Evolutionary conservation across 73 alveolate species (phyloP).

Genomic region (Paramecium primaurelia): DNA sequence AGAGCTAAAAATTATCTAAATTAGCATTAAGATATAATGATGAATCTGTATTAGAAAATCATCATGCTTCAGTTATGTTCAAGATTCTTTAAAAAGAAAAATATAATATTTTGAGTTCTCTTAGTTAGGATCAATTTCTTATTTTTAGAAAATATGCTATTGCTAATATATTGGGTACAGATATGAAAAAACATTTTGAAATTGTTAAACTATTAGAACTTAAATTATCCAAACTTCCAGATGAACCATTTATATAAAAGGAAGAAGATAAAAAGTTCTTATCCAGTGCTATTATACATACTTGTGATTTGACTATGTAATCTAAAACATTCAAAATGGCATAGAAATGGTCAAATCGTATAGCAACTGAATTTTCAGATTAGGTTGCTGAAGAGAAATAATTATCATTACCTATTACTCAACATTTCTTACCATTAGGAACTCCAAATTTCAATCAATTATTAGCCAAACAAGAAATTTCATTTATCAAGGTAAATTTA

Average conservation of each 20-base stretch:
- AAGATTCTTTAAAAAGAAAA: slow-evolving; percentile 67
- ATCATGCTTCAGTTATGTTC: slow-evolving; percentile 87
- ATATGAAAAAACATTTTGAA: slow-evolving; percentile 57
- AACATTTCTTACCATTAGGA: slow-evolving; percentile 2
- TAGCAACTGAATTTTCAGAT: slow-evolving; percentile 6
- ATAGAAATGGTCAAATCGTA: slow-evolving; percentile 10
- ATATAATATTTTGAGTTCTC: slow-evolving; percentile 64
- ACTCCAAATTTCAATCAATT: background rate
- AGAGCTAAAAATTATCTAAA: slow-evolving; percentile 65
- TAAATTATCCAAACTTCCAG: slow-evolving; percentile 3
- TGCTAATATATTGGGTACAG: slow-evolving; percentile 75
- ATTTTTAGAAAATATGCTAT: slow-evolving; percentile 73
- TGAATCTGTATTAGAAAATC: slow-evolving; percentile 84
- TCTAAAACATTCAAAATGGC: background rate
- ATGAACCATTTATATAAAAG: slow-evolving; percentile 36
- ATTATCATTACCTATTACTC: background rate
- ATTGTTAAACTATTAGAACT: slow-evolving; percentile 22
- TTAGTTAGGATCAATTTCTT: slow-evolving; percentile 62
- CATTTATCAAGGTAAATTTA: background rate
- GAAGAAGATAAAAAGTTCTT: slow-evolving; percentile 56
- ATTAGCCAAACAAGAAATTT: slow-evolving; percentile 18
- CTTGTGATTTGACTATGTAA: slow-evolving; percentile 37
- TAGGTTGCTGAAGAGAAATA: background rate
- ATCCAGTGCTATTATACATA: slow-evolving; percentile 53
- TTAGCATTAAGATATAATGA: slow-evolving; percentile 87